A percentile compares a stretch with the other conserved stretches of the same genome.
Conservation (phyloP, 78 protist genomes). For the Dictyostelium citrinum region DNA sequence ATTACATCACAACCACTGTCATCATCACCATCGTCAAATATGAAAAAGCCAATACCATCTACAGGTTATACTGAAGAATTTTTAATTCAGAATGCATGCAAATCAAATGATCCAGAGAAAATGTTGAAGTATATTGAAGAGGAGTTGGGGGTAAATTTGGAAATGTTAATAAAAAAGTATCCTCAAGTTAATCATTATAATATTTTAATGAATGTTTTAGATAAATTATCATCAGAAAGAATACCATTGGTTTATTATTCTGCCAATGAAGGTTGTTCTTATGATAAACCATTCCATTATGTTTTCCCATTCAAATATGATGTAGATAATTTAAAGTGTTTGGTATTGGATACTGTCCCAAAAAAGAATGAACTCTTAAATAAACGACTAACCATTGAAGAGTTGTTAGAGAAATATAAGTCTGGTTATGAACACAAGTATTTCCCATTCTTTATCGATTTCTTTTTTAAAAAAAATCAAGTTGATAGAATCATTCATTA, state of each 20-base stretch:
- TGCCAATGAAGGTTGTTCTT: background rate
- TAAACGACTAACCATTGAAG: background rate
- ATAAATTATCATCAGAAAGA: background rate
- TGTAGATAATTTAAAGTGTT: background rate
- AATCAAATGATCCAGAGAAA: slow-evolving; percentile 10
- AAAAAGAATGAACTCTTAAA: background rate
- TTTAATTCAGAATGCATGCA: background rate
- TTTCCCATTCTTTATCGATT: background rate
- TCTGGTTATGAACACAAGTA: background rate
- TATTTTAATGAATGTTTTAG: background rate
- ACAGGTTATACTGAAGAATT: background rate
- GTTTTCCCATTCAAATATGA: background rate
- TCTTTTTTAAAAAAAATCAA: slow-evolving; percentile 2
- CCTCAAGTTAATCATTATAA: background rate
- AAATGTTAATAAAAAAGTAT: background rate
- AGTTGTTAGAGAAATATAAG: background rate
- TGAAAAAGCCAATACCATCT: background rate
- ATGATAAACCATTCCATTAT: slow-evolving; percentile 6
- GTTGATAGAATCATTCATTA: background rate
- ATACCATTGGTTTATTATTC: background rate
- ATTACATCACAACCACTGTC: background rate
- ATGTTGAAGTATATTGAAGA: background rate
- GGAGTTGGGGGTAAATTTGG: background rate
- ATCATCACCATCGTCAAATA: background rate
- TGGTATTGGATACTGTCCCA: background rate